Base-by-base conservation (phyloP, 495 filamentous ascomycete genomes). In the Aeminium ludgeri region DNA sequence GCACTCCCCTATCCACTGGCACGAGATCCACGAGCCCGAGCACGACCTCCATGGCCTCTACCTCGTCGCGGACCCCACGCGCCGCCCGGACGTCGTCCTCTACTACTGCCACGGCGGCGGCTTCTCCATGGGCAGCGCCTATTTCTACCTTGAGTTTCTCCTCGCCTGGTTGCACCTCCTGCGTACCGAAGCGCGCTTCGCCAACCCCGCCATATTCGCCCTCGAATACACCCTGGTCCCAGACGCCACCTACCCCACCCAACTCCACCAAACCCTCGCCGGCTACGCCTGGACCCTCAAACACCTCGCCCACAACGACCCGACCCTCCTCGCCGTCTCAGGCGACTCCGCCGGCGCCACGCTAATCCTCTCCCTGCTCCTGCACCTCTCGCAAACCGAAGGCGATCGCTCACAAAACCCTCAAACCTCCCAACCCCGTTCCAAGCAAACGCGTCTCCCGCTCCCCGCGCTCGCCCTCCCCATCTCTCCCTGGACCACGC, bases 131-230 rank as follows among this genome's bases (percentile, higher is more conserved):
- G 81, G 81, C 23, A 80, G 77, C 11, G 54, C 65, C 19, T 78
- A 80, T 57, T 86, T 86, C 56, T 86, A 86, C 55, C 68, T 86
- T 16, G 81, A 86, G 55, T 85, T 86, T 48, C 63, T 86, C 13
- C 52, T 82, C 28, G 67, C 74, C 19, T 81, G 73, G 73, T 49
- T 75, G 12, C 65, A 58, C 31, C 53, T 76, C 0, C 59, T 86
- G 28, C 23, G 23, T 8, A 59, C 63, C 20, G 57, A 67, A 12
- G 55, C 61, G 27, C 77, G 78, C 11, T 83, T 76, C 51, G 36
- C 52, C 11, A 85, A 84, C 51, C 81, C 82, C 2, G 77, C 80
- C 12, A 67, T 86, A n/a, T 78, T 86, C 52, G 71, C 76, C 1
- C 58, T 86, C 5, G 80, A 86, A 38, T 86, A 86, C 52, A 78